Evolutionary conservation across 257 asterid species (phyloP), one percentile per base, ranked within the genome.

Genomic region (Penstemon eatonii): DNA sequence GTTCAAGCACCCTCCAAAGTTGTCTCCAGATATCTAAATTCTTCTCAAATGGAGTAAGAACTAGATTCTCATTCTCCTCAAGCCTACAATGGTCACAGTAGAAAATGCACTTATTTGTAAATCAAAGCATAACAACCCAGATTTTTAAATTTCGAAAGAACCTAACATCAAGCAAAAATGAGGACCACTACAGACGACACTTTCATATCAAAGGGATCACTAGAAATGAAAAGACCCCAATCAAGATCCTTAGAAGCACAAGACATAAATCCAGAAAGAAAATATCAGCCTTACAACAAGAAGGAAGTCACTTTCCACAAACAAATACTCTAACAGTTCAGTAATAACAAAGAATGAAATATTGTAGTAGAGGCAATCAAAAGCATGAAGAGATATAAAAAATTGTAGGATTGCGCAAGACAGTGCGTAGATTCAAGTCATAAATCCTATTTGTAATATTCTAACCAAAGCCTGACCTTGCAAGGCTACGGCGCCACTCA

Each of bases 1-100:
- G 96, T 78, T 94, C 99, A 69, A 94, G 95, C 76, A 94, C 99
- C 83, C 99, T 91, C 99, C 99, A 94, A 72, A 94, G 99, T 74
- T 94, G 99, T 76, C 99, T 86, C 99, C 99, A 94, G 68, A 94
- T 94, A 83, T 91, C 97, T 50, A 94, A 82, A 73, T 94, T 94
- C 85, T 94, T 94, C 83, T 94, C 99, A 81, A 94, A 94, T 72
- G 99, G 99, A 40, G 99, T 94, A 65, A 94, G 87, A 69, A 94
- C 96, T 57, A 94, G 86, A 53, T 82, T 91, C 83, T 91, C 96
- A 39, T 94, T 94, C 78, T 91, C 96, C 81, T 94, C 99, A 64
- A 94, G 96, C 73, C 99, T 94, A 86, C 66, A 80, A 56, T 70
- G 66, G 73, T 46, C 56, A 64, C 33, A 52, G 53, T 8, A 66